Conservation (phyloP, 169 alveolate genomes). For the Plasmodium gonderi region DNA sequence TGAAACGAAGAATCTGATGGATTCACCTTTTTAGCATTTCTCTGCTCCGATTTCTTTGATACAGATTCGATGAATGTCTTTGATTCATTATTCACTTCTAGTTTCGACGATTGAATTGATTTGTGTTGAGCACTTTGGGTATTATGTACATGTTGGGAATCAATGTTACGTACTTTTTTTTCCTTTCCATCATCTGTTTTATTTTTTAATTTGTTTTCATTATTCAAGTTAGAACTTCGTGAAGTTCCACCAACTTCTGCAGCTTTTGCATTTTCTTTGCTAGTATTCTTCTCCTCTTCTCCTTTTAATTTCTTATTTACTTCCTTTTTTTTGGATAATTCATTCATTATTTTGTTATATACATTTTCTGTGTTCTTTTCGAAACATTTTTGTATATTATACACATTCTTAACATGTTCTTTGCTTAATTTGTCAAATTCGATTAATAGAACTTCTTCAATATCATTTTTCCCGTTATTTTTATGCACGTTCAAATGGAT, state of each 20-base stretch:
- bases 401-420: neutral
- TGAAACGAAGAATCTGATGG: neutral
- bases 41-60: neutral
- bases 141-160: neutral
- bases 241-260: no score
- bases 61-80: neutral
- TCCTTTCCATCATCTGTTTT: neutral
- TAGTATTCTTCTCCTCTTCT: neutral
- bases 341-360: neutral
- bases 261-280: neutral
- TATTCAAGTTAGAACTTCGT: neutral
- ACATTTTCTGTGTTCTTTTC: neutral
- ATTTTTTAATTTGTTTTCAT: neutral
- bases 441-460: constrained; percentile 18
- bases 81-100: neutral
- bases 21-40: neutral
- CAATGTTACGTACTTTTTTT: neutral
- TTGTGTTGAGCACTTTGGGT: neutral
- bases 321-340: neutral
- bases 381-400: neutral
- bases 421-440: constrained; percentile 29
- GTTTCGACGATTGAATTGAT: neutral
- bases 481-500: neutral
- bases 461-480: constrained; percentile 20
- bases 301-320: neutral